A percentile compares a stretch with the other conserved stretches of the same genome.
Conservation (phyloP, 2,329 filamentous ascomycete genomes). For the Sarocladiaceae sp. region DNA sequence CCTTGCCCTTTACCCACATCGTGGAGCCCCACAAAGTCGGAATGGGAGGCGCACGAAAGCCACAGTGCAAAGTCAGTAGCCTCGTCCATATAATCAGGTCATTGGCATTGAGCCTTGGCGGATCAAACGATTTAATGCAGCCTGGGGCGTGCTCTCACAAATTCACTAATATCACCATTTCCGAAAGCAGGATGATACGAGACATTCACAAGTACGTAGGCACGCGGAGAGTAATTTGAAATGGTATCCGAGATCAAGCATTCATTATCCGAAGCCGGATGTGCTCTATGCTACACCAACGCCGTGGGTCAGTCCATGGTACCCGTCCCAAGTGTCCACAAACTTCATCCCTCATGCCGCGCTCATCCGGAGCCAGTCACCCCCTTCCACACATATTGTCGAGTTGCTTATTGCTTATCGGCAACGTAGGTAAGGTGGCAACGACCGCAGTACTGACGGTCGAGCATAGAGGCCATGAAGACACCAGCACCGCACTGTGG, state of each 20-base stretch:
- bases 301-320: conserved; percentile 28
- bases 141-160: too few species aligned
- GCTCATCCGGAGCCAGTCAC: conserved; percentile 17
- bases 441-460: conserved; percentile 92
- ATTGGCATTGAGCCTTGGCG: too few species aligned
- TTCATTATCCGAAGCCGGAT: conserved; percentile 36
- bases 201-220: too few species aligned
- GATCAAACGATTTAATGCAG: too few species aligned
- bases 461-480: conserved; percentile 99
- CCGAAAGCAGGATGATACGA: too few species aligned
- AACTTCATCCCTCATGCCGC: conserved; percentile 11
- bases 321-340: conserved; percentile 18
- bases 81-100: too few species aligned
- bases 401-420: conserved; percentile 54
- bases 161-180: too few species aligned
- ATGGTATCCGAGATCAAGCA: conserved; percentile 28
- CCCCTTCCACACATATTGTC: conserved; percentile 12
- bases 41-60: too few species aligned
- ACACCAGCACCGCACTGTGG: conserved; percentile 94
- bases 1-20: too few species aligned
- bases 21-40: too few species aligned
- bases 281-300: conserved; percentile 41
- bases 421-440: conserved; percentile 73
- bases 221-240: conserved; percentile 13
- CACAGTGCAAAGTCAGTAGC: too few species aligned